These are phyloP conservation scores for Ogataea degrootiae DNA, from an alignment of 805 yeast species.

Conservation along the genomic window DNA sequence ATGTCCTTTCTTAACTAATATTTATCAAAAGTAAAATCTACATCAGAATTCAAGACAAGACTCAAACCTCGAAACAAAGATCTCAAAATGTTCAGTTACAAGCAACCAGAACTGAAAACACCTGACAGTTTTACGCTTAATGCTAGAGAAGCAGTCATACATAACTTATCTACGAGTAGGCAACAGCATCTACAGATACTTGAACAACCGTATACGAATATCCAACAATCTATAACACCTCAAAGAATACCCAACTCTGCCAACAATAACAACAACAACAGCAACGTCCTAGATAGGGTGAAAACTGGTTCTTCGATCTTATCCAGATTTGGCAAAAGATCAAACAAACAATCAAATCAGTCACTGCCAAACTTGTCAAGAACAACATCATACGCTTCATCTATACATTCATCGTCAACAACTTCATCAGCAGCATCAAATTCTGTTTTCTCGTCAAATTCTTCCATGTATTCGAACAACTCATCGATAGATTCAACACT, in stretches of 20 bases:
- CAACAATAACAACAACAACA: conserved; percentile 5
- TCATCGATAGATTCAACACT: not conserved
- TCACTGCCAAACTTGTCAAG: conserved; percentile 1
- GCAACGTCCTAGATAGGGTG: conserved; percentile 6
- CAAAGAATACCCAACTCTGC: not conserved
- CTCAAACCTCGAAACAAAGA: no score
- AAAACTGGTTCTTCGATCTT: conserved; percentile 9
- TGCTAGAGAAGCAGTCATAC: conserved; percentile 22
- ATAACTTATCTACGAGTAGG: conserved; percentile 10
- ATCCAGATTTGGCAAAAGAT: conserved; percentile 5
- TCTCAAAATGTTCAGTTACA: conserved; percentile 12
- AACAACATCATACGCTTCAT: not conserved
- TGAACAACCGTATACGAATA: not conserved
- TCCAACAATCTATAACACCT: not conserved
- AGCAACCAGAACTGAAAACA: conserved; percentile 14
- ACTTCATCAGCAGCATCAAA: conserved; percentile 1
- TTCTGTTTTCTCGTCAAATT: not conserved
- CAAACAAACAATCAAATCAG: not conserved
- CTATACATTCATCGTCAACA: not conserved
- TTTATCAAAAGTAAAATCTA: not conserved
- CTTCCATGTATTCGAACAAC: not conserved
- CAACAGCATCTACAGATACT: not conserved
- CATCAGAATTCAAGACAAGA: no score
- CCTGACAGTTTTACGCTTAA: conserved; percentile 23
- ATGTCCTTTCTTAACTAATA: no score